phyloP scores from a whole-genome alignment of 352 stramenopile species.

The Phytopythium oedochilum region DNA sequence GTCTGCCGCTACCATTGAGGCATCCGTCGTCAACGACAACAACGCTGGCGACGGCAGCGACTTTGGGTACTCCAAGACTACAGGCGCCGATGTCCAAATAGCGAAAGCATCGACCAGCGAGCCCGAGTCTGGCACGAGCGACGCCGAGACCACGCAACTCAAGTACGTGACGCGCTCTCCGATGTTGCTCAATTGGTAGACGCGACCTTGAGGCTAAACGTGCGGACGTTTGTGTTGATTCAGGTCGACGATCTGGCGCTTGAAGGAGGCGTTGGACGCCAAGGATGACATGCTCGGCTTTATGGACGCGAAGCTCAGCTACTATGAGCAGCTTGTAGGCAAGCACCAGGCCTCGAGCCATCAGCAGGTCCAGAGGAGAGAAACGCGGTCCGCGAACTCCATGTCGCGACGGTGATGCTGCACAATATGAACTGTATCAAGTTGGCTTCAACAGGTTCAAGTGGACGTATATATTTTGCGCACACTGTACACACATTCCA shows the following conservation, averaged over 20 bases:
- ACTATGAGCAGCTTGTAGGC: slow-evolving; percentile 27
- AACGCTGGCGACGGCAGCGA: not conserved
- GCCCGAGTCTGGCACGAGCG: not conserved
- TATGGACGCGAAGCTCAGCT: slow-evolving; percentile 44
- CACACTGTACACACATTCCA: not conserved
- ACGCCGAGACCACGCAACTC: slow-evolving; percentile 15
- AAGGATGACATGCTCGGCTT: slow-evolving; percentile 61
- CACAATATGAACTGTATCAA: not conserved
- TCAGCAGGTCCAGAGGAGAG: not conserved
- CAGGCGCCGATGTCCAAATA: not conserved
- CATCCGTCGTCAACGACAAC: not conserved
- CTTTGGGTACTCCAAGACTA: not conserved
- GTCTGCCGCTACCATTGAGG: not conserved
- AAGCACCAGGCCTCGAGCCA: not conserved
- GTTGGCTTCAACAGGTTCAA: not conserved
- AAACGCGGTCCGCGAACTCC: not conserved
- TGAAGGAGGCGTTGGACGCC: slow-evolving; percentile 49
- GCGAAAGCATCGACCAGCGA: not conserved
- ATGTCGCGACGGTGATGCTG: not conserved
- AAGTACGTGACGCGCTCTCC: slow-evolving; percentile 13
- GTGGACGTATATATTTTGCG: not conserved
- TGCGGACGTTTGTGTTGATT: not conserved
- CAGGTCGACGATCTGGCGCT: slow-evolving; percentile 45
- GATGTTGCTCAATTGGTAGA: too few species aligned
- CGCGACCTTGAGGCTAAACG: too few species aligned